Evolutionary conservation across 139 green algal species (phyloP).

Genomic region (Volvox africanus): DNA sequence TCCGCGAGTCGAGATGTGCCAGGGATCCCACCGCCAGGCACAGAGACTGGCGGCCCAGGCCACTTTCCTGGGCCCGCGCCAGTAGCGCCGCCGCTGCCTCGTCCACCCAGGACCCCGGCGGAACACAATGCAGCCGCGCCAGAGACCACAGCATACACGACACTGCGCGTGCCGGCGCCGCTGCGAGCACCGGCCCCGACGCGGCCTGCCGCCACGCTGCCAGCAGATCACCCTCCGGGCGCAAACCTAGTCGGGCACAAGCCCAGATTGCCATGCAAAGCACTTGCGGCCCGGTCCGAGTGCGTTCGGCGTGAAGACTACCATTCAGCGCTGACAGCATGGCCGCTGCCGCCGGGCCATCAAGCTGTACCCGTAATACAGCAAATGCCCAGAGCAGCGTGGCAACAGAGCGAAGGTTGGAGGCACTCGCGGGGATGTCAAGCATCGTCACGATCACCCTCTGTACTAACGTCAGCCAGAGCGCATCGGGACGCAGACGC

Average conservation of each 20-base stretch:
- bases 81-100: slow-evolving; percentile 31
- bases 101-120: slow-evolving; percentile 9
- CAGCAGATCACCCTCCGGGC: not conserved
- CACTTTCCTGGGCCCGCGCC: slow-evolving; percentile 12
- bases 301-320: not conserved
- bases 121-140: slow-evolving; percentile 21
- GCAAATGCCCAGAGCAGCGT: slow-evolving; percentile 33
- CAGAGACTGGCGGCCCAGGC: slow-evolving; percentile 37
- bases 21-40: not conserved
- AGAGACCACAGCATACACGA: slow-evolving; percentile 42
- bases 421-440: not conserved
- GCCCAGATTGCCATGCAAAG: slow-evolving; percentile 25
- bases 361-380: not conserved
- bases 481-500: slow-evolving; percentile 17
- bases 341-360: not conserved
- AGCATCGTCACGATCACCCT: not conserved
- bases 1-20: slow-evolving; percentile 7
- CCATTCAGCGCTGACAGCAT: not conserved
- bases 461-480: slow-evolving; percentile 3
- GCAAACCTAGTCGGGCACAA: not conserved
- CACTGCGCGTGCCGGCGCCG: not conserved
- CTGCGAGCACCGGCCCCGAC: not conserved
- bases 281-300: not conserved
- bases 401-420: not conserved
- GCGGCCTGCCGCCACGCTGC: not conserved